Percentiles rank a stretch among this genome's conserved stretches.
These are phyloP conservation scores for Durio zibethinus DNA, from an alignment of 345 rosid genomes.

Conservation along the genomic window DNA sequence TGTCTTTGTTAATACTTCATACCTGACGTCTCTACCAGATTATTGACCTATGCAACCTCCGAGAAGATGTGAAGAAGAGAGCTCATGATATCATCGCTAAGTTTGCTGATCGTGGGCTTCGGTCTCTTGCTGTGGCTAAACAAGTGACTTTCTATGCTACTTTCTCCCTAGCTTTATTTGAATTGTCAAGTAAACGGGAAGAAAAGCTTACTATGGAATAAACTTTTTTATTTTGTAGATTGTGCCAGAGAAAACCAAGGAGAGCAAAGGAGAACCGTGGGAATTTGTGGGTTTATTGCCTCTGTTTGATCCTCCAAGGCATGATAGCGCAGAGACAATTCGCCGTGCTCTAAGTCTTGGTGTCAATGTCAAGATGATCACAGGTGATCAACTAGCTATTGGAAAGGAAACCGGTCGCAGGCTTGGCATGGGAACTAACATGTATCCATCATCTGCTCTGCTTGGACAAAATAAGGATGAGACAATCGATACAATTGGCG, in stretches of 20 bases:
- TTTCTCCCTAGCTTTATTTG: background rate
- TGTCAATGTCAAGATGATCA: conserved; percentile 78
- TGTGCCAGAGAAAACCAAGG: conserved; percentile 54
- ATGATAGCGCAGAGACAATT: conserved; percentile 80
- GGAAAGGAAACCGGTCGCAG: conserved; percentile 76
- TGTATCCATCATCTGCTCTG: conserved; percentile 73
- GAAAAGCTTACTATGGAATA: background rate
- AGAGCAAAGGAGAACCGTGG: conserved; percentile 61
- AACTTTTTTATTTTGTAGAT: conserved; percentile 25
- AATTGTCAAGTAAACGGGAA: background rate
- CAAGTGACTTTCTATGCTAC: conserved; percentile 31
- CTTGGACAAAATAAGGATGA: conserved; percentile 56
- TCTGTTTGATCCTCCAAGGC: conserved; percentile 82
- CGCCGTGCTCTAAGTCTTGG: conserved; percentile 63
- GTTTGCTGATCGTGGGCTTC: conserved; percentile 73
- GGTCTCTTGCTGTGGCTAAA: conserved; percentile 56
- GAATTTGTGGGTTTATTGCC: conserved; percentile 68
- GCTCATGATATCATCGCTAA: conserved; percentile 61
- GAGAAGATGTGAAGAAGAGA: conserved; percentile 42
- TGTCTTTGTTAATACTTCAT: background rate
- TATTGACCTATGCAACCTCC: conserved; percentile 50
- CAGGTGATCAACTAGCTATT: conserved; percentile 72
- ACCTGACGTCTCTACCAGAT: conserved; percentile 29
- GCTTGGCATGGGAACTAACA: conserved; percentile 79
- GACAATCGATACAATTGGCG: conserved; percentile 36